Conservation (phyloP, 2,329 filamentous ascomycete genomes). For the Gremmenia infestans region DNA sequence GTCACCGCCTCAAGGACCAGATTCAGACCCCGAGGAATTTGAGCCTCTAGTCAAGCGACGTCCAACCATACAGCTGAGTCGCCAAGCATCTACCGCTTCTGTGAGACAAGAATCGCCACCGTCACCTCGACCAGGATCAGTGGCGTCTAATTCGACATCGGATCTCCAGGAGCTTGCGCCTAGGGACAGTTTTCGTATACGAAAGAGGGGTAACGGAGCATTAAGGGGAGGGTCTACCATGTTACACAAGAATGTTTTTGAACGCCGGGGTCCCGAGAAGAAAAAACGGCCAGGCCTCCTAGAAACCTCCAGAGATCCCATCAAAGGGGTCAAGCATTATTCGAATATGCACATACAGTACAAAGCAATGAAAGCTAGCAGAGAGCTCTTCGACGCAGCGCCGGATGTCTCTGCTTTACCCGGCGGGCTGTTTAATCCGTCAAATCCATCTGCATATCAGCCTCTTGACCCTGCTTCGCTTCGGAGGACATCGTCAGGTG, state of each 20-base stretch:
- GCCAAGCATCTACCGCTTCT: not conserved
- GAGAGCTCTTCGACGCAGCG: constrained; percentile 41
- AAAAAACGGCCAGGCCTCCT: constrained; percentile 15
- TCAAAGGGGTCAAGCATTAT: constrained; percentile 39
- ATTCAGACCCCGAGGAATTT: not conserved
- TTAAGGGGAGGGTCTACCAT: constrained; percentile 17
- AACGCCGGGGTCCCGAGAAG: constrained; percentile 4
- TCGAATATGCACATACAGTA: constrained; percentile 34
- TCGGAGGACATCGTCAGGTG: constrained; percentile 3
- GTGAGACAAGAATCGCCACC: not conserved
- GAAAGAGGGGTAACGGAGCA: constrained; percentile 15
- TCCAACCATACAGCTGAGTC: not conserved
- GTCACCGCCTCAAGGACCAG: not conserved
- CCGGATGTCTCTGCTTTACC: constrained; percentile 31
- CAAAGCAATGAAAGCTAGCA: constrained; percentile 38
- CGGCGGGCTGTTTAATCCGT: constrained; percentile 20
- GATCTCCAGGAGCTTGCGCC: not conserved
- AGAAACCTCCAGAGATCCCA: constrained; percentile 35
- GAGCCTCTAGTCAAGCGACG: not conserved
- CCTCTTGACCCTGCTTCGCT: constrained; percentile 14
- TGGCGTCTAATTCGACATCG: constrained; percentile 11
- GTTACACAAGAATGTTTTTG: constrained; percentile 23
- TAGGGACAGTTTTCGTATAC: not conserved
- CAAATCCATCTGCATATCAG: constrained; percentile 18
- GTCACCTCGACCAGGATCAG: not conserved